Evolutionary conservation across 2,329 filamentous ascomycete species (phyloP).

Genomic region (Ophiobolus disseminans): DNA sequence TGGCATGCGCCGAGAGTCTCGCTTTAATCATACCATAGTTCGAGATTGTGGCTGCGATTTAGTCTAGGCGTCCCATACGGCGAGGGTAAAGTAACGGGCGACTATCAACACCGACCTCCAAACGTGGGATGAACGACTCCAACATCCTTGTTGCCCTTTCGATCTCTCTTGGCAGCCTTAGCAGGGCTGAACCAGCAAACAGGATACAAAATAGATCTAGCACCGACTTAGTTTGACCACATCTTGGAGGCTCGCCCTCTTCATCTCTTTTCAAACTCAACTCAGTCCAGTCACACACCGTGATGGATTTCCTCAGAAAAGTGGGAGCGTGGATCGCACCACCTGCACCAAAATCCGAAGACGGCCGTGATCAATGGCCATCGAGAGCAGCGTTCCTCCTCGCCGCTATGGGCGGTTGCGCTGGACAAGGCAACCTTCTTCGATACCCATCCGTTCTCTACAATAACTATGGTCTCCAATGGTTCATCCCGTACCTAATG

Average conservation of each 20-base stretch:
- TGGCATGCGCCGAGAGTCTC: conserved; percentile 1
- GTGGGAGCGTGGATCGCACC: conserved; percentile 44
- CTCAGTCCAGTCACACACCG: neutral
- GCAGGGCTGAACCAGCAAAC: conserved; percentile 12
- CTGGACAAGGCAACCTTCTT: conserved; percentile 65
- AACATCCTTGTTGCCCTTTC: conserved; percentile 15
- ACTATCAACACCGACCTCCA: conserved; percentile 7
- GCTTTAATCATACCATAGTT: neutral
- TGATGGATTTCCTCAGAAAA: conserved; percentile 30
- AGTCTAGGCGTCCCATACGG: neutral
- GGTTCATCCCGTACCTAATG: conserved; percentile 66
- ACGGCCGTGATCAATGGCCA: conserved; percentile 62
- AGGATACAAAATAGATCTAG: conserved; percentile 24
- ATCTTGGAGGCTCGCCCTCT: conserved; percentile 2
- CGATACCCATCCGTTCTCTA: conserved; percentile 66
- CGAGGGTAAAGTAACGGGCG: conserved; percentile 5
- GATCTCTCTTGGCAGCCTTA: conserved; percentile 23
- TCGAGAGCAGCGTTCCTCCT: conserved; percentile 63
- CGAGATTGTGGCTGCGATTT: conserved; percentile 1
- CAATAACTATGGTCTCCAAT: conserved; percentile 67
- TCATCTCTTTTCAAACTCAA: neutral
- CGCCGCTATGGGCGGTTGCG: conserved; percentile 65
- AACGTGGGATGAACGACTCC: conserved; percentile 12
- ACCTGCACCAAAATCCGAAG: conserved; percentile 43
- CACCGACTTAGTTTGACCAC: conserved; percentile 6